A percentile compares a stretch with the other conserved stretches of the same genome.
Conservation (phyloP, 2,329 filamentous ascomycete species). For the Trichocomaceae sp. region DNA sequence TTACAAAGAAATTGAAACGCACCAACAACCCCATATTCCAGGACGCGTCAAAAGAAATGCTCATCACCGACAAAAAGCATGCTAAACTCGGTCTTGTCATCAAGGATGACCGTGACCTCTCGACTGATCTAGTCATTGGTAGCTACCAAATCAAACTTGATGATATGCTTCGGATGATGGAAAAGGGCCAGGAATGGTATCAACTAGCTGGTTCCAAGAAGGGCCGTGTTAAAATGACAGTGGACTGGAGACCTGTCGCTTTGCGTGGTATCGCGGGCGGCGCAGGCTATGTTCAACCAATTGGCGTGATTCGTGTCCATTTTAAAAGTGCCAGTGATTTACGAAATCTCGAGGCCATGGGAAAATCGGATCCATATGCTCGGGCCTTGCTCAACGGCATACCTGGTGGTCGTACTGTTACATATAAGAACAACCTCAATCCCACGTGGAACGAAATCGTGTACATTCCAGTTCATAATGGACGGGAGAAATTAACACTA, state of each 20-base stretch:
- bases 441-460: constrained; percentile 94
- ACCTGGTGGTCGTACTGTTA: constrained; percentile 86
- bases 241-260: constrained; percentile 93
- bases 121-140: constrained; percentile 75
- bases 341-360: constrained; percentile 87
- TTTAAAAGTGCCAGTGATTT: constrained; percentile 77
- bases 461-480: constrained; percentile 82
- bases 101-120: constrained; percentile 89
- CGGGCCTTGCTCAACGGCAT: constrained; percentile 84
- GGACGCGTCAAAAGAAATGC: constrained; percentile 83
- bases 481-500: constrained; percentile 73
- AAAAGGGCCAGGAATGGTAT: constrained; percentile 95
- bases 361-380: constrained; percentile 94
- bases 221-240: constrained; percentile 80
- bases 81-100: constrained; percentile 86
- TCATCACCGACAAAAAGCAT: constrained; percentile 87
- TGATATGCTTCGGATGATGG: constrained; percentile 84
- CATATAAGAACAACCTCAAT: constrained; percentile 90
- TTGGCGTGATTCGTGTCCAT: constrained; percentile 92
- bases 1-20: constrained; percentile 86
- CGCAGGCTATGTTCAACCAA: constrained; percentile 84
- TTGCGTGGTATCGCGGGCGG: constrained; percentile 69
- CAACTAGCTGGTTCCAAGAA: constrained; percentile 72
- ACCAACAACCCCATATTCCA: constrained; percentile 98
- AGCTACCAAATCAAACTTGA: constrained; percentile 94